A percentile compares a stretch with the other conserved stretches of the same genome.
Conservation (phyloP, 768 basidiomycete genomes). For the Daedalea quercina region DNA sequence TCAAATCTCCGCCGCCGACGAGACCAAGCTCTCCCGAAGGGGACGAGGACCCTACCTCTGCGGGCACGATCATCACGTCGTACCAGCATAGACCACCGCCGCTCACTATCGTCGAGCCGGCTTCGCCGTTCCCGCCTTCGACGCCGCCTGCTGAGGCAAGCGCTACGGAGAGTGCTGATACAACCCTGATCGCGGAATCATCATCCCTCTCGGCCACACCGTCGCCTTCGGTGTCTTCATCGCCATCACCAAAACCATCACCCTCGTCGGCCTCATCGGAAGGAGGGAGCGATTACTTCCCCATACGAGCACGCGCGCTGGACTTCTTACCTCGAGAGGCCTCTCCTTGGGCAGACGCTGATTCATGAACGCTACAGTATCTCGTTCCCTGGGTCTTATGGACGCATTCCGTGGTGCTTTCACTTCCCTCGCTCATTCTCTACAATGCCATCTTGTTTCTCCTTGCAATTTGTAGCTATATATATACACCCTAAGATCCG, state of each 20-base stretch:
- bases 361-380: no score
- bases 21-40: conserved; percentile 15
- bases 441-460: background rate
- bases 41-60: conserved; percentile 9
- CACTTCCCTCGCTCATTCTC: background rate
- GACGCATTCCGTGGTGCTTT: background rate
- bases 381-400: no score
- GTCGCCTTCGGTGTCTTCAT: background rate
- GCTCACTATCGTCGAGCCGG: conserved; percentile 2
- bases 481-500: background rate
- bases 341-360: conserved; percentile 24
- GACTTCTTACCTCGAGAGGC: conserved; percentile 20
- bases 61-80: conserved; percentile 4
- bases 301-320: conserved; percentile 8
- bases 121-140: background rate
- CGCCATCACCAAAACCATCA: conserved; percentile 2
- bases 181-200: background rate
- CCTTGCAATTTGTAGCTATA: background rate
- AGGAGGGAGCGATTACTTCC: conserved; percentile 9
- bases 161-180: background rate
- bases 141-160: background rate
- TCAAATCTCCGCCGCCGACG: conserved; percentile 20
- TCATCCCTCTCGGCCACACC: background rate
- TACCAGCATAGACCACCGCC: background rate
- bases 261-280: conserved; percentile 9